Evolutionary conservation across 202 grass and related monocot genomes (phyloP), one percentile per base, ranked within the genome.

Genomic region (Setaria viridis): DNA sequence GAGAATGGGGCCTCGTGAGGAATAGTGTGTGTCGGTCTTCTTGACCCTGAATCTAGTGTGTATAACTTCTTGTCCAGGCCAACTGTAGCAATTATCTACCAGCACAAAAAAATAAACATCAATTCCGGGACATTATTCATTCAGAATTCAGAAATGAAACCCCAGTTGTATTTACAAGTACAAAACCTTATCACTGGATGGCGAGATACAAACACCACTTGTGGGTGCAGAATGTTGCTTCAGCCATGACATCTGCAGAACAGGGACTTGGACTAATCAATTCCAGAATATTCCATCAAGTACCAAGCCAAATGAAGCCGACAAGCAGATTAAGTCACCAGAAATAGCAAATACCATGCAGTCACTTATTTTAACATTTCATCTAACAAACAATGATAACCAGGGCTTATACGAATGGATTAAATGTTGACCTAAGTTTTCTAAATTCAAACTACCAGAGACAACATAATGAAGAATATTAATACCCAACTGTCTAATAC

Each of bases 211-310:
- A 88, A 99, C 82, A 83, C 97, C 93, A 88, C 90, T 90, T 88
- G 80, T 91, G 72, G 97, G 97, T 87, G 97, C 97, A 88, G 97
- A 94, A 90, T 99, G 97, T 85, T 94, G 93, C 83, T 99, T 99
- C 77, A 94, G 79, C 97, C 97, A 99, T 80, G 93, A 96, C 74
- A 92, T 62, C 97, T 99, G 74, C 68, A 37, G 32, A 70, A 85
- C 70, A 25, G 41, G 21, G 5, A 81, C 47, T 79, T 33, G 21
- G 3, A 81, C 53, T 79, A 72, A 71, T 79, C 57, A 64, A 60
- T 69, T 80, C 42, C 11, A 87, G 39, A 67, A 43, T 3, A 79
- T 37, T 53, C 42, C 25, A 81, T 12, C 56, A 89, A 80, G 51
- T 16, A 81, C n/a, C n/a, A 63, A 70, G 32, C 30, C 62, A 16